Evolutionary conservation across 2,329 filamentous ascomycete genomes (phyloP), one percentile per base, ranked within the genome.

Genomic region (Knufia petricola): DNA sequence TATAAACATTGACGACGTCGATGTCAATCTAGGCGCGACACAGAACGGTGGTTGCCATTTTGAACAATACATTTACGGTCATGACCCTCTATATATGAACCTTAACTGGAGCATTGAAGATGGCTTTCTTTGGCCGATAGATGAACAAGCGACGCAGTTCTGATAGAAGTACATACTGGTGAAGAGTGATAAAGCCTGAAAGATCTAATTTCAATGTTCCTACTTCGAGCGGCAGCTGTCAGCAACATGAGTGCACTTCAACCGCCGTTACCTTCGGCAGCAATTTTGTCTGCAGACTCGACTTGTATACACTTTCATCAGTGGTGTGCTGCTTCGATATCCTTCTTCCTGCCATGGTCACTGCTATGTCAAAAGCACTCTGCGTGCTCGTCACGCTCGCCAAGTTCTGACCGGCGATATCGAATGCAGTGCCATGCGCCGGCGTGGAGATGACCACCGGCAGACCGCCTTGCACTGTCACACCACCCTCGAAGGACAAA

Each of bases 401-500:
- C 7, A 61, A 37, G 23, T 62, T 62, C 57, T 59, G 61, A 0
- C 63, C 61, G 2, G 54, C 59, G 39, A 63, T 62, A 42, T 63
- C 61, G 50, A 64, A 63, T 12, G 60, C 61, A 8, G 59, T 63
- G 6, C 60, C 59, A 46, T 62, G 61, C 3, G 58, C 61, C 1
- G 62, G 60, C 10, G 62, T 66, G 10, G 62, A 60, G 31, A 65
- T 55, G 0, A 56, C 52, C 24, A 65, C 53, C 1, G 62, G 62
- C 12, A 65, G 50, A 2, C 63, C 63, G 7, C 63, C 63, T 46
- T 64, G 61, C 1, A 65, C 58, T 0, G 63, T 66, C 19, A 65
- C 62, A 3, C 63, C 61, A 7, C 63, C 61, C 26, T 66, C 62
- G 50, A 66, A 66, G 1, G 52, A 53, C 7, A 66, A 56, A 3